A percentile compares a stretch with the other conserved stretches of the same genome.
These are phyloP conservation scores for Trichophyton equinum DNA, from an alignment of 2,329 filamentous ascomycete genomes.

Conservation along the genomic window DNA sequence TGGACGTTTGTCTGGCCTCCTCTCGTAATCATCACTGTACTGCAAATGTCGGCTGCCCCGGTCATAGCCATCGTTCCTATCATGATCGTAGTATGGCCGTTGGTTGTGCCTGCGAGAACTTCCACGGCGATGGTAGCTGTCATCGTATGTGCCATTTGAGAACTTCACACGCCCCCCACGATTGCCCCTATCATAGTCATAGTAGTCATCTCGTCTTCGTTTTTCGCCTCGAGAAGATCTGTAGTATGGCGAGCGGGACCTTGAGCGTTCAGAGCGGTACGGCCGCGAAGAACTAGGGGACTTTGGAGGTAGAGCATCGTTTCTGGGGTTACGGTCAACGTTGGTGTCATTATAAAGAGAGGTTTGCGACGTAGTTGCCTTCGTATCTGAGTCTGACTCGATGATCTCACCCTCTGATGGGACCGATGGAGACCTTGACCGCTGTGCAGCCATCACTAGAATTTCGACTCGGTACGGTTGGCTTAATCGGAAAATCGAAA, in stretches of 20 bases:
- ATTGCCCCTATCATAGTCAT: slow-evolving; percentile 24
- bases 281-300: slow-evolving; percentile 41
- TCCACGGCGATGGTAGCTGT: slow-evolving; percentile 28
- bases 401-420: slow-evolving; percentile 81
- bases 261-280: slow-evolving; percentile 49
- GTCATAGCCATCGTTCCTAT: slow-evolving; percentile 33
- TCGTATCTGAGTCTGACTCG: slow-evolving; percentile 57
- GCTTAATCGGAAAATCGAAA: slow-evolving; percentile 4
- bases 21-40: slow-evolving; percentile 40
- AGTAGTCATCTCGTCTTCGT: slow-evolving; percentile 27
- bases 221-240: slow-evolving; percentile 28
- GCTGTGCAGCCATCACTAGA: slow-evolving; percentile 36
- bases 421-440: slow-evolving; percentile 44
- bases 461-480: background rate
- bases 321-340: slow-evolving; percentile 91
- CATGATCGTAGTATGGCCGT: slow-evolving; percentile 39
- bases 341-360: slow-evolving; percentile 62
- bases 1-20: slow-evolving; percentile 42
- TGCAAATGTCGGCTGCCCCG: slow-evolving; percentile 24
- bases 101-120: slow-evolving; percentile 28
- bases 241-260: slow-evolving; percentile 33
- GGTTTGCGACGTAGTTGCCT: slow-evolving; percentile 77
- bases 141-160: slow-evolving; percentile 28
- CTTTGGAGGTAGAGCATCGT: slow-evolving; percentile 42
- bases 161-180: slow-evolving; percentile 23